These are phyloP conservation scores for Annulohypoxylon truncatum DNA, from an alignment of 2,329 filamentous ascomycete species.

Conservation along the genomic window DNA sequence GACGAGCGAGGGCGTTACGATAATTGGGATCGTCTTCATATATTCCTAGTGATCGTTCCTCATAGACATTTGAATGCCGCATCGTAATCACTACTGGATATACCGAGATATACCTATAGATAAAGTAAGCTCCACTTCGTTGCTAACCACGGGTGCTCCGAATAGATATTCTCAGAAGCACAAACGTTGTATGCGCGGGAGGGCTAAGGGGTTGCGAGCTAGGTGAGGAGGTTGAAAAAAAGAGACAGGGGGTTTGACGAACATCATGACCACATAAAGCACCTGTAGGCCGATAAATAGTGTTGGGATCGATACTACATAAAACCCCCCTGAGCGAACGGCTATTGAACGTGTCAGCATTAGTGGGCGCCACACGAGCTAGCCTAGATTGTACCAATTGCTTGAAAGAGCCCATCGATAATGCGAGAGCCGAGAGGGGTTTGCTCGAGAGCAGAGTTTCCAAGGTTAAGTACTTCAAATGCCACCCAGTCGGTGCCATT, in stretches of 20 bases:
- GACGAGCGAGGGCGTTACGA: constrained; percentile 21
- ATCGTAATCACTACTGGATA: constrained; percentile 64
- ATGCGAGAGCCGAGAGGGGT: constrained; percentile 66
- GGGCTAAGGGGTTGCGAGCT: background rate
- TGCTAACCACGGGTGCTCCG: background rate
- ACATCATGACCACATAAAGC: constrained; percentile 63
- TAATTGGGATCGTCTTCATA: constrained; percentile 48
- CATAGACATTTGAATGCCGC: constrained; percentile 71
- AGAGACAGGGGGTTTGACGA: background rate
- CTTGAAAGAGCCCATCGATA: constrained; percentile 74
- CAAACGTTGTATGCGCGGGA: background rate
- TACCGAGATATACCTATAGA: constrained; percentile 54
- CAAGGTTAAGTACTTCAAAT: constrained; percentile 74
- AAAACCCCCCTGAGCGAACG: constrained; percentile 74
- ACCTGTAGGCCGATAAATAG: constrained; percentile 62
- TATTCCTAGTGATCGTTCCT: constrained; percentile 67
- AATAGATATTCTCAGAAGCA: background rate
- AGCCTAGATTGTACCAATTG: constrained; percentile 56
- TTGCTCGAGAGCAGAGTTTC: constrained; percentile 65
- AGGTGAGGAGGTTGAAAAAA: background rate
- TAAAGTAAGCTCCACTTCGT: background rate
- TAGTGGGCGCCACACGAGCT: background rate
- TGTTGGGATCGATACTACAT: constrained; percentile 69
- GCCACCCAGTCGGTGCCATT: constrained; percentile 73
- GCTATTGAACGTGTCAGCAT: constrained; percentile 52